phyloP scores from a whole-genome alignment of 140 eudicot genomes.

The Anethum foeniculum region DNA sequence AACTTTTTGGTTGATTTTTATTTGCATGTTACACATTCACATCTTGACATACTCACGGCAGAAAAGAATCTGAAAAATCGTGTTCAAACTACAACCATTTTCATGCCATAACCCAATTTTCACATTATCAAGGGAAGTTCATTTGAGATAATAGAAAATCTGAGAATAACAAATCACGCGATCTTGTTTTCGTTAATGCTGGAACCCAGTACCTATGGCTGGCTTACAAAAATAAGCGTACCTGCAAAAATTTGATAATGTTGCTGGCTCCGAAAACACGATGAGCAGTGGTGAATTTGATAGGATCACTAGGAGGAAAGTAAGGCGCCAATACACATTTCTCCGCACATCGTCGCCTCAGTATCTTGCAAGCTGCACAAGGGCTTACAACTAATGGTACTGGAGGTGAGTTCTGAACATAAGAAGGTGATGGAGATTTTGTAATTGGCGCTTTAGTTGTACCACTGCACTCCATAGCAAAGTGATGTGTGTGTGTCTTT shows the following conservation, averaged over 20 bases:
- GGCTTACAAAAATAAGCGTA: neutral
- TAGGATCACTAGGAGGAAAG: constrained; percentile 14
- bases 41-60: neutral
- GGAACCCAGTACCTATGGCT: neutral
- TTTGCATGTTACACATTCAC: constrained; percentile 4
- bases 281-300: constrained; percentile 16
- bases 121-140: neutral
- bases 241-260: constrained; percentile 17
- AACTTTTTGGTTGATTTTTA: neutral
- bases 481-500: neutral
- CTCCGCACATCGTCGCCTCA: constrained; percentile 14
- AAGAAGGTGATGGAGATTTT: neutral
- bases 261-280: constrained; percentile 15
- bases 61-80: neutral
- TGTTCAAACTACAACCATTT: constrained; percentile 1
- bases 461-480: constrained; percentile 2
- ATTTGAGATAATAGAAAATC: no score
- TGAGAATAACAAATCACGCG: neutral
- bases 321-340: constrained; percentile 14
- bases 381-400: neutral
- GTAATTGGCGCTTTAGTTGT: neutral
- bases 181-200: neutral
- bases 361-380: constrained; percentile 14
- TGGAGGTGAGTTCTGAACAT: neutral
- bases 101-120: neutral